Evolutionary conservation across 176 grass and related monocot species (phyloP), one percentile per base, ranked within the genome.

Genomic region (Miscanthus lutarioriparius): DNA sequence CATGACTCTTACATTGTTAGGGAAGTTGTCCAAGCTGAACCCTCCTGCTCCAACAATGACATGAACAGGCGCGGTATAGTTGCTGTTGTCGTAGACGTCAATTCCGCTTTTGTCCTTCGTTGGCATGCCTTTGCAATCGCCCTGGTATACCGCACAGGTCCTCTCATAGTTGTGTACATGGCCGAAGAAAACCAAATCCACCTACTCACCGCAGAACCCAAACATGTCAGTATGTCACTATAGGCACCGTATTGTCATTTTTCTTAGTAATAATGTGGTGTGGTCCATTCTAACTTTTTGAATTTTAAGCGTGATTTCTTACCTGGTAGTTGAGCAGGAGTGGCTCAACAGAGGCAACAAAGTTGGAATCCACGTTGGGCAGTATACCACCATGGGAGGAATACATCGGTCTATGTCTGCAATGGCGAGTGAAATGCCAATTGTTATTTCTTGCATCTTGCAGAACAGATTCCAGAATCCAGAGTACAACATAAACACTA

Each of bases 121-220:
- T 26, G 94, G 94, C 65, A 80, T 76, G 47, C 86, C 83, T 51
- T 62, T 89, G 83, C 94, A 97, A 38, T 89, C 64, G n/a, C 72
- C 27, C 49, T 85, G 80, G 67, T 92, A 94, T 22, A 97, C 86
- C 2, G 92, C 86, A 69, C 94, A 97, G 1, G 88, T 94, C 44
- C 94, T 97, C 76, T 97, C 94, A 8, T 97, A 97, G 74, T 97
- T 97, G 75, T 97, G 94, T 38, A 94, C 94, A 90, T 97, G 92
- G 1, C 92, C 94, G 5, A 97, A 90, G 63, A 97, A 86, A 69
- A 91, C 94, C 48, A 97, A 77, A 90, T 97, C 94, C 30, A 97
- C 94, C 92, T 97, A 79, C 44, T 76, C 49, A 86, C 76, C 66
- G 10, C 35, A 64, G 14, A 64, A 74, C 5, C 19, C 79, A 47